Evolutionary conservation across 305 asterid species (phyloP).

Genomic region (Solanum aculeatissimum): DNA sequence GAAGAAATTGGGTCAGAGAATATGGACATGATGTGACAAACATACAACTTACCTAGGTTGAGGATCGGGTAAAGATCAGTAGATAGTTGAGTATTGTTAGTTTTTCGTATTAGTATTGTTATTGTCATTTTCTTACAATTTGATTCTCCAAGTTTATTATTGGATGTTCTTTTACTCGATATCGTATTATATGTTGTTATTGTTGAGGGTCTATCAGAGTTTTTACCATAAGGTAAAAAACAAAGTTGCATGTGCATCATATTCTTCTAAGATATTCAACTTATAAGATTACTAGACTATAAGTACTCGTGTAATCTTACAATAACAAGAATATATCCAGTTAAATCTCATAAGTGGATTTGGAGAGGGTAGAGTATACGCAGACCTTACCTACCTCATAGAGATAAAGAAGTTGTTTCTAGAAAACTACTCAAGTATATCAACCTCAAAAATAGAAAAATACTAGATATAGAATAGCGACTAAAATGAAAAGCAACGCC

Average conservation of each 20-base stretch:
- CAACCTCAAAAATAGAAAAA: no score
- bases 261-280: not conserved
- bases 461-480: no score
- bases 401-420: no score
- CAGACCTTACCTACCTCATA: no score
- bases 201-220: not conserved
- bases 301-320: no score
- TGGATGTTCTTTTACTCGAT: not conserved
- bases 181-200: no score
- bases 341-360: no score
- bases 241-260: not conserved
- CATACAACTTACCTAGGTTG: not conserved
- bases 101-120: not conserved
- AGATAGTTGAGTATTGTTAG: not conserved
- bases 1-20: not conserved
- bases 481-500: no score
- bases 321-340: no score
- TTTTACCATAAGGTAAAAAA: not conserved
- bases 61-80: not conserved
- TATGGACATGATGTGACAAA: not conserved
- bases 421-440: no score
- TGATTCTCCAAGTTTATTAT: not conserved
- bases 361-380: no score
- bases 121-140: not conserved
- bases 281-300: not conserved